phyloP scores from a whole-genome alignment of 495 filamentous ascomycete genomes.

The Lophiostoma macrostomum region DNA sequence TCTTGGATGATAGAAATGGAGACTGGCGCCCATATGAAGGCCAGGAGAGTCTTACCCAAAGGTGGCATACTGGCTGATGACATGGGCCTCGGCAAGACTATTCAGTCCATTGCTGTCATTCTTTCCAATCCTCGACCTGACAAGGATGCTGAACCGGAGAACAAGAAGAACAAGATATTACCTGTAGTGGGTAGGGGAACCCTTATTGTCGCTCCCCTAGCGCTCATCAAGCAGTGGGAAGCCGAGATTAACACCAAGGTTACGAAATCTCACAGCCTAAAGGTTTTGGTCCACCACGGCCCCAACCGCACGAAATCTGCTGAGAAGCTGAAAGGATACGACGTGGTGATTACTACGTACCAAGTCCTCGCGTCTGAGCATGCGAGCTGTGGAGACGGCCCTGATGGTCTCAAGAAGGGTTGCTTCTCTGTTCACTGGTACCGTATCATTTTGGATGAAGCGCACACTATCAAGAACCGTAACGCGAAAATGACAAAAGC shows the following conservation, averaged over 20 bases:
- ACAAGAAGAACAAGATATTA: conserved; percentile 58
- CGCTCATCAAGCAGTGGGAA: conserved; percentile 97
- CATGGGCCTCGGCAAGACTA: conserved; percentile 82
- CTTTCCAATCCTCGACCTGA: conserved; percentile 74
- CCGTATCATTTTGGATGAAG: conserved; percentile 91
- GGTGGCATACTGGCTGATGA: conserved; percentile 86
- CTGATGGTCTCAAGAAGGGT: conserved; percentile 62
- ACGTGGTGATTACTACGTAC: conserved; percentile 97
- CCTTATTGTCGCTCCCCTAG: conserved; percentile 89
- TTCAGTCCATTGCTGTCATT: conserved; percentile 79
- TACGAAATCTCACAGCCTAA: conserved; percentile 59
- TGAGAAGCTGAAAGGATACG: conserved; percentile 72
- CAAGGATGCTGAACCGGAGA: conserved; percentile 41
- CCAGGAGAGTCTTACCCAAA: conserved; percentile 73
- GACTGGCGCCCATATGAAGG: conserved; percentile 68
- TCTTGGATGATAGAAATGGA: conserved; percentile 92
- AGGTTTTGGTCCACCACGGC: conserved; percentile 88
- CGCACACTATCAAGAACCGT: conserved; percentile 96
- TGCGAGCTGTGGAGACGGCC: conserved; percentile 56
- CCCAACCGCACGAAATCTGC: conserved; percentile 74
- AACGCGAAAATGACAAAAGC: conserved; percentile 93
- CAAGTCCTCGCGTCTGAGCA: conserved; percentile 90
- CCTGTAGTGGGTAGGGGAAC: conserved; percentile 70
- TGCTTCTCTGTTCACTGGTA: conserved; percentile 94
- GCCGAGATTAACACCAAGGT: conserved; percentile 81